Evolutionary conservation across 2,329 filamentous ascomycete genomes (phyloP), one percentile per base, ranked within the genome.

Genomic region (Pseudocercospora vitis): DNA sequence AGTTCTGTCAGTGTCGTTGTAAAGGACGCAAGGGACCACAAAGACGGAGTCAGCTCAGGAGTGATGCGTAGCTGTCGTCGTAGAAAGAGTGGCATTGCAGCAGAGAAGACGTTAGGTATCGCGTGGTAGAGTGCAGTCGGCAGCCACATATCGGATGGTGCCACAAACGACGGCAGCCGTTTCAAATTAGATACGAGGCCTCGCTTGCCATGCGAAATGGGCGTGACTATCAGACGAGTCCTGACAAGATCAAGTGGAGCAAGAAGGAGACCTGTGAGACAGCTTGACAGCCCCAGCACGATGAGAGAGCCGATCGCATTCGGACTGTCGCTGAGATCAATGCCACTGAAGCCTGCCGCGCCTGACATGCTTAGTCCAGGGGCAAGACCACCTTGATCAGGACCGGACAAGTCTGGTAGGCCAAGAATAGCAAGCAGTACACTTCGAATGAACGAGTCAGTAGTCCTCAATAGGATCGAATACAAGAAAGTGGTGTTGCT

Each of bases 401-500:
- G 91, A 28, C 80, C 76, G 6, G 87, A 87, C 28, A 91, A 77
- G 63, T 99, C 94, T 1, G 92, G 91, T 11, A 97, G 82, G 58
- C 95, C 95, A 63, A 97, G 81, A 4, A 97, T 79, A 1, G 94
- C 92, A 39, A 90, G 90, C n/a, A 97, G 79, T 48, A 96, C 81
- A 65, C 90, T 94, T 64, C 91, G 83, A 7, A 91, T 88, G 85
- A 95, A 99, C 63, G 89, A 91, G 70, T 97, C 94, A 24, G 96
- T 76, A 6, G 95, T 86, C 8, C 90, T 90, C 58, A 91, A 83
- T 14, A 97, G 79, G 42, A 96, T 83, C 0, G 86, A 88, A 73
- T 97, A 96, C 46, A 97, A 78, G 67, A 97, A 99, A 1, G 91
- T 95, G 11, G 88, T 84, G 69, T 97, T 97, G 31, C 91, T 89